Conservation (phyloP, 2,329 filamentous ascomycete species). For the Amesomyces nigricolor region DNA sequence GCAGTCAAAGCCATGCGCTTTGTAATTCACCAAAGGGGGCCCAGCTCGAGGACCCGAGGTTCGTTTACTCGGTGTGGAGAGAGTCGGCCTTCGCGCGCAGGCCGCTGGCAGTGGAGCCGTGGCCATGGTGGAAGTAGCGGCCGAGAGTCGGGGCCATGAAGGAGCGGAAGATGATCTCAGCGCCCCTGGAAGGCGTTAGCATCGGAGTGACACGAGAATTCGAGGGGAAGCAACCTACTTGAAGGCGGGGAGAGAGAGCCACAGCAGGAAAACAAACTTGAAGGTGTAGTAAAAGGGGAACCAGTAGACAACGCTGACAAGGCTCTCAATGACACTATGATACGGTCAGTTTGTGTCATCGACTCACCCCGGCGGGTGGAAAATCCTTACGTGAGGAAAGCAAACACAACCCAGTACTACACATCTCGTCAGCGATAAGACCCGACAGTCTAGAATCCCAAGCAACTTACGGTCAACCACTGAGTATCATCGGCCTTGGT, state of each 20-base stretch:
- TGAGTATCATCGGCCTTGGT: slow-evolving; percentile 75
- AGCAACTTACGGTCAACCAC: slow-evolving; percentile 61
- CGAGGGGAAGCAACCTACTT: slow-evolving; percentile 54
- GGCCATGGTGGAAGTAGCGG: slow-evolving; percentile 71
- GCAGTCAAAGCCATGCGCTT: slow-evolving; percentile 24
- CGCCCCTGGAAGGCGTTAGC: slow-evolving; percentile 58
- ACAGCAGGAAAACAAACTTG: slow-evolving; percentile 96
- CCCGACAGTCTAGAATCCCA: slow-evolving; percentile 4
- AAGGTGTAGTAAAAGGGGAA: slow-evolving; percentile 99
- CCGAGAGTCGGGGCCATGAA: slow-evolving; percentile 87
- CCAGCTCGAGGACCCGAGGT: neutral
- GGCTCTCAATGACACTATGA: slow-evolving; percentile 66
- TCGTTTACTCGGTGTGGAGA: slow-evolving; percentile 59
- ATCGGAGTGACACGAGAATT: slow-evolving; percentile 7
- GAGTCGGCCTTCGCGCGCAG: slow-evolving; percentile 84
- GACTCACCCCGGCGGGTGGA: neutral
- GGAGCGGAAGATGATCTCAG: slow-evolving; percentile 93
- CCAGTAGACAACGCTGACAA: slow-evolving; percentile 83
- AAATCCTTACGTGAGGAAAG: slow-evolving; percentile 62
- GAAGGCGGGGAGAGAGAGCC: slow-evolving; percentile 94
- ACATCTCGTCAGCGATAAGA: slow-evolving; percentile 31
- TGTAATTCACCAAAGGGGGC: slow-evolving; percentile 12
- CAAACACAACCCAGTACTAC: slow-evolving; percentile 83
- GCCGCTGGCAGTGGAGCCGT: slow-evolving; percentile 71
- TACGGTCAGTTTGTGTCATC: slow-evolving; percentile 11